Evolutionary conservation across 768 basidiomycete species (phyloP).

Genomic region (Mycena albidolilacea): DNA sequence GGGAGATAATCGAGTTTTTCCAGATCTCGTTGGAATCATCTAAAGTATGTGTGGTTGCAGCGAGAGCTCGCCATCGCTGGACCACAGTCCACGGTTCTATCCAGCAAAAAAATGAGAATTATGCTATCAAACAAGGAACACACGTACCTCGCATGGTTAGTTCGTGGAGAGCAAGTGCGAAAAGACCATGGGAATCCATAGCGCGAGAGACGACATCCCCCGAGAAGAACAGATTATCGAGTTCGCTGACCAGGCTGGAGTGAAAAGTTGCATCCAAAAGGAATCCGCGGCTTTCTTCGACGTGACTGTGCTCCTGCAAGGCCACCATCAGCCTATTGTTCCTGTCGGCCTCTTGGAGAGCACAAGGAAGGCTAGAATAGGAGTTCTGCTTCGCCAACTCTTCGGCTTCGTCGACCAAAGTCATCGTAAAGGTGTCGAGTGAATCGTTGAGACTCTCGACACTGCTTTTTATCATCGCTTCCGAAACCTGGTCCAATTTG

Average conservation of each 20-base stretch:
- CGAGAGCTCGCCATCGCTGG: conserved; percentile 40
- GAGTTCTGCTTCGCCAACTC: conserved; percentile 10
- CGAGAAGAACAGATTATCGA: conserved; percentile 31
- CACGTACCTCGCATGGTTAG: conserved; percentile 25
- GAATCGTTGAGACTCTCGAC: conserved; percentile 39
- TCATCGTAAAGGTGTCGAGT: conserved; percentile 29
- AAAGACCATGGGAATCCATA: not conserved
- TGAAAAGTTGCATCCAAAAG: conserved; percentile 40
- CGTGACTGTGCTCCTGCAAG: conserved; percentile 7
- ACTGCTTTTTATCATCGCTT: conserved; percentile 22
- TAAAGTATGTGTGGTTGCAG: conserved; percentile 4
- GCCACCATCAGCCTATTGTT: conserved; percentile 9
- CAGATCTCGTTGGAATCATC: not conserved
- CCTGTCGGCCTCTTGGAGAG: not conserved
- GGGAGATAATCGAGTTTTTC: not conserved
- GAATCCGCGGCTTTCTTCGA: conserved; percentile 38
- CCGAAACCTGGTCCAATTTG: conserved; percentile 38
- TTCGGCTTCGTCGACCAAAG: conserved; percentile 29
- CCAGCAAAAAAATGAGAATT: not conserved
- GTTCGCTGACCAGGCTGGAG: conserved; percentile 12
- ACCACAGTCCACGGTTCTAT: conserved; percentile 37
- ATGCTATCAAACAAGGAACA: not conserved
- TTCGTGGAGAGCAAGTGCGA: not conserved
- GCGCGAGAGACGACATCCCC: conserved; percentile 15
- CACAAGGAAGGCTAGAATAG: not conserved